A percentile compares a stretch with the other conserved stretches of the same genome.
Conservation (phyloP, 2,329 filamentous ascomycete genomes). For the Sporothrix euskadiensis region DNA sequence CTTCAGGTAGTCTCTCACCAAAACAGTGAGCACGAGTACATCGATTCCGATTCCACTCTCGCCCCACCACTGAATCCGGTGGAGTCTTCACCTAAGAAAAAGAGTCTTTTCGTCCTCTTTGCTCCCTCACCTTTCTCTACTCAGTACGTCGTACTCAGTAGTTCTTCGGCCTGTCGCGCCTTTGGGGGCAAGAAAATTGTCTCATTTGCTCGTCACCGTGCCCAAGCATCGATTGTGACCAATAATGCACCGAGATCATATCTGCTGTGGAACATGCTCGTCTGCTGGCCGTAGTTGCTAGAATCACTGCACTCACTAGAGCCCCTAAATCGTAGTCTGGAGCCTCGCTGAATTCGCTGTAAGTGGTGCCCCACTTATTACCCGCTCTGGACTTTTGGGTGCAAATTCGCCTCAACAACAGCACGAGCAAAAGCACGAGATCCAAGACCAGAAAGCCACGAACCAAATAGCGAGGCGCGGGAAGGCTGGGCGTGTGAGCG, state of each 20-base stretch:
- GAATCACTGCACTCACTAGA: background rate
- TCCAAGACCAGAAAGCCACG: background rate
- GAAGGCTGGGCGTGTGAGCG: background rate
- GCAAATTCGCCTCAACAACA: background rate
- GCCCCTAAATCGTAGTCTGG: background rate
- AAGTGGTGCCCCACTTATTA: background rate
- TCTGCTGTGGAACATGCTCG: background rate
- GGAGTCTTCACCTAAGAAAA: background rate
- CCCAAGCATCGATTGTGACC: background rate
- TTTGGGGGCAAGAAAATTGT: background rate
- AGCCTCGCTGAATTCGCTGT: background rate
- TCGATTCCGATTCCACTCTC: constrained; percentile 12
- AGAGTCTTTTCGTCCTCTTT: background rate
- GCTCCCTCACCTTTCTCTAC: background rate
- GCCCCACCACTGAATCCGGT: background rate
- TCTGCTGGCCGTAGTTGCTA: background rate
- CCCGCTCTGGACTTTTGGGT: background rate
- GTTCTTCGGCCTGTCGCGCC: constrained; percentile 8
- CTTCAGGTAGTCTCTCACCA: background rate
- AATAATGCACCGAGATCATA: background rate
- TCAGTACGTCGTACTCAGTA: too few relatives aligned
- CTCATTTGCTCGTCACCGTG: constrained; percentile 6
- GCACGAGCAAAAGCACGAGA: background rate
- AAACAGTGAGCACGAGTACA: background rate
- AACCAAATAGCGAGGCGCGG: background rate